phyloP scores from a whole-genome alignment of 192 early-diverging fungal genomes.

The Coemansia sp. region DNA sequence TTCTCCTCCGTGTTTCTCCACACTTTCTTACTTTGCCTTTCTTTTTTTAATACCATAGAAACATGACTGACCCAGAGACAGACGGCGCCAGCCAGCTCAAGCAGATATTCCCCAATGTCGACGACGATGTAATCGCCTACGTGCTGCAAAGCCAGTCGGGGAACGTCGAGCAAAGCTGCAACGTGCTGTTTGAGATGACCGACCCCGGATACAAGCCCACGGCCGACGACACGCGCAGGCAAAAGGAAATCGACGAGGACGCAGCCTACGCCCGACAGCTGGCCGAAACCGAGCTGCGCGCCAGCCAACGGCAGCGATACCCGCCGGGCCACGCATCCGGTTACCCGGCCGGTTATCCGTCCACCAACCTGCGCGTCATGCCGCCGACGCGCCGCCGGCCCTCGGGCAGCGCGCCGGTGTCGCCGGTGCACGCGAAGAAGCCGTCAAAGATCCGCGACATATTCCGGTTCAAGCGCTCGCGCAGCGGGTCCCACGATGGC shows the following conservation, averaged over 20 bases:
- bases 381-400: constrained; percentile 1
- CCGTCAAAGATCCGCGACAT: constrained; percentile 35
- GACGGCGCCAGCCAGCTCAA: constrained; percentile 9
- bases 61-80: constrained; percentile 22
- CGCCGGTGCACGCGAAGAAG: constrained; percentile 4
- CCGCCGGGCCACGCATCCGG: background rate
- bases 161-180: constrained; percentile 8
- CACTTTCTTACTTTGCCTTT: background rate
- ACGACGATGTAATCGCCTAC: constrained; percentile 22
- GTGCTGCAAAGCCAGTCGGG: constrained; percentile 21
- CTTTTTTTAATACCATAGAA: background rate
- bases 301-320: background rate
- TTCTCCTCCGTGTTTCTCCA: no score
- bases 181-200: constrained; percentile 25
- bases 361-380: background rate
- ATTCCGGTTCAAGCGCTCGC: constrained; percentile 10
- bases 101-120: constrained; percentile 40
- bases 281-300: constrained; percentile 22
- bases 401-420: background rate
- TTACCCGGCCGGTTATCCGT: background rate
- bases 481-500: background rate
- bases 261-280: constrained; percentile 21
- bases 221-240: constrained; percentile 1
- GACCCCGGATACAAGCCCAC: constrained; percentile 39
- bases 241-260: constrained; percentile 11